Base-by-base conservation (phyloP, 352 stramenopile species). In the Halophytophthora polymorphica region DNA sequence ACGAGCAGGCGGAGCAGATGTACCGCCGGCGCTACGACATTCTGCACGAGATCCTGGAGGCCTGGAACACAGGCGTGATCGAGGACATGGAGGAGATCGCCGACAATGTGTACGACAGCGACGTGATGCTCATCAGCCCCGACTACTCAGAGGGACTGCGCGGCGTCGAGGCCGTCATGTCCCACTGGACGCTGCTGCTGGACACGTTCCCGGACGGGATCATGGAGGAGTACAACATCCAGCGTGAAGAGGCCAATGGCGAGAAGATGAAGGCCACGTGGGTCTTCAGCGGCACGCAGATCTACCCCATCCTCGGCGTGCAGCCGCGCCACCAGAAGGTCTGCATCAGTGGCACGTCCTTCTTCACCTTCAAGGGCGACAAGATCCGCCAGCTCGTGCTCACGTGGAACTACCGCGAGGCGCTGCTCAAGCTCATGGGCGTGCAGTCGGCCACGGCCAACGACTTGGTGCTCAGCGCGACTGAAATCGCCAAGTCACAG, bases 51-150 rank as follows among this genome's bases (percentile, higher is more conserved):
- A 90, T 90, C 29, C 46, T 88, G 29, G 77, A 88, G 49, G 77
- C 80, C 17, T 90, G 80, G 80, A 90, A 90, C 66, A 90, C 80
- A 2, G 80, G 80, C 43, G 80, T 72, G 51, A 86, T 90, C 34
- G 80, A 90, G 60, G 80, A 90, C 56, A 72, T 90, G 59, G 80
- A 90, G 48, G 80, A 90, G 60, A 88, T 90, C 35, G 80, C 80
- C 15, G 73, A 82, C 50, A 78, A 71, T 19, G 80, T 90, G 37
- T 90, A 90, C 56, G 75, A 88, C 53, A 28, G 74, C 31, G 75
- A 90, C 37, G 75, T 90, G 40, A 87, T 66, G 36, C 62, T 90
- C 33, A 71, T 88, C 45, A 83, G 73, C 19, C 80, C 80, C 0
- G 73, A 87, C 56, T 83, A 82, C 50, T 67, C 64, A 13, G 72